Evolutionary conservation across 768 basidiomycete genomes (phyloP).

Genomic region (Panaeolus papilionaceus): DNA sequence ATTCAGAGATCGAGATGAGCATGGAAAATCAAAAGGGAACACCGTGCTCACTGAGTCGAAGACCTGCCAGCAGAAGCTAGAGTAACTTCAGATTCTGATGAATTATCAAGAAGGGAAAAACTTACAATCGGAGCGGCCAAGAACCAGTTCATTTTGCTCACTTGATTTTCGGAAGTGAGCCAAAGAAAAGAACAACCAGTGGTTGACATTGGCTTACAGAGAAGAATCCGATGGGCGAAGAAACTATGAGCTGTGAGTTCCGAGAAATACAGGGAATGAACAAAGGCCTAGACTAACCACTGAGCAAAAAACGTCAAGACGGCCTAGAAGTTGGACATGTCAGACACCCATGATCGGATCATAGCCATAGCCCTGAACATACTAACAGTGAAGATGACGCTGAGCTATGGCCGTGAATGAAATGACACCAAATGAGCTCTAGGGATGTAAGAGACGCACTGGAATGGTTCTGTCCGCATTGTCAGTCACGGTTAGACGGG

Average conservation of each 20-base stretch:
- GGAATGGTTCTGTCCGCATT: neutral
- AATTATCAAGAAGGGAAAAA: neutral
- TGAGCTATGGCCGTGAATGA: neutral
- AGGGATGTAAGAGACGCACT: neutral
- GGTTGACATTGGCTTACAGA: neutral
- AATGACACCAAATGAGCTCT: neutral
- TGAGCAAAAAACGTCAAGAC: neutral
- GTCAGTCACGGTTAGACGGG: neutral
- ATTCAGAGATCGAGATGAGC: neutral
- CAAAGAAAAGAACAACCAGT: neutral
- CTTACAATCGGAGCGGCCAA: constrained; percentile 15
- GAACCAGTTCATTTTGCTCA: neutral
- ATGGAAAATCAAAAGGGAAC: neutral
- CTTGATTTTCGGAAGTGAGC: neutral
- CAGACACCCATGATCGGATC: neutral
- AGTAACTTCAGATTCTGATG: too few species aligned
- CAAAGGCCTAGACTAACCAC: neutral
- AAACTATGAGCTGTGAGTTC: neutral
- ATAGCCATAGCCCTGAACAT: too few species aligned
- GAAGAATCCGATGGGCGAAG: neutral
- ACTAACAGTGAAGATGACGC: neutral
- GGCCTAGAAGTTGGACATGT: neutral
- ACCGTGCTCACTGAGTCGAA: neutral
- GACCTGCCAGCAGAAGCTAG: neutral
- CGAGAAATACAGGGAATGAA: neutral